Conservation (phyloP, 352 stramenopile species). For the Globisporangium camurandrum region DNA sequence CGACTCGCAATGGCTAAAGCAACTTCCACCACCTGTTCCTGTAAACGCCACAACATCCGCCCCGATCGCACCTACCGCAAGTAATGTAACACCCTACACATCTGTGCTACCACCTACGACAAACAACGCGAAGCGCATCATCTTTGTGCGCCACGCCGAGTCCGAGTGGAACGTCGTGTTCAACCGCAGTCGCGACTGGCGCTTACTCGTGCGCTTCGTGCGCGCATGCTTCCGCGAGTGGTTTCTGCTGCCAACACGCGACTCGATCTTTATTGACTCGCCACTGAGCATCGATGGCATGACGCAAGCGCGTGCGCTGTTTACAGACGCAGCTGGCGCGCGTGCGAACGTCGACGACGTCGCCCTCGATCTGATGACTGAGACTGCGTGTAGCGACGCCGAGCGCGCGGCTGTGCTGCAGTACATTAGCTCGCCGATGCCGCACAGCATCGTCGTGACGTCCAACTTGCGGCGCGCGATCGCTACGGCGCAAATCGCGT, state of each 20-base stretch:
- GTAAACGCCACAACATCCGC: neutral
- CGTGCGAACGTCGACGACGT: slow-evolving; percentile 3
- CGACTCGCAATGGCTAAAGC: slow-evolving; percentile 41
- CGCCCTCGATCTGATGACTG: slow-evolving; percentile 5
- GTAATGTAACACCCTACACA: neutral
- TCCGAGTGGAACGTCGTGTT: slow-evolving; percentile 88
- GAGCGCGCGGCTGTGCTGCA: slow-evolving; percentile 25
- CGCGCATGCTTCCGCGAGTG: slow-evolving; percentile 57
- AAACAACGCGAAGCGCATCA: slow-evolving; percentile 36
- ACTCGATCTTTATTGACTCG: slow-evolving; percentile 84
- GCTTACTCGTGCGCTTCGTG: slow-evolving; percentile 34
- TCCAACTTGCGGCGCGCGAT: slow-evolving; percentile 76
- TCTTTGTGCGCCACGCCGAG: slow-evolving; percentile 85
- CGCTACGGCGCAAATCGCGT: slow-evolving; percentile 72
- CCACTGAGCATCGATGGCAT: slow-evolving; percentile 57
- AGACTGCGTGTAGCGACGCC: slow-evolving; percentile 12
- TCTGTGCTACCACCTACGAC: neutral
- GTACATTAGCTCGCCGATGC: slow-evolving; percentile 38
- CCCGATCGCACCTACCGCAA: neutral
- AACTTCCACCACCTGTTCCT: neutral
- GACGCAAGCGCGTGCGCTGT: slow-evolving; percentile 50
- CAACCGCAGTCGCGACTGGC: slow-evolving; percentile 59
- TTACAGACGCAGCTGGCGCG: slow-evolving; percentile 12
- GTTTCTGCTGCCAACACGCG: slow-evolving; percentile 47
- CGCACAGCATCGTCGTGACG: slow-evolving; percentile 51